Percentiles rank a stretch among this genome's conserved stretches.
Evolutionary conservation across 345 rosid species (phyloP).

Genomic region (Sisymbrium altissimum): DNA sequence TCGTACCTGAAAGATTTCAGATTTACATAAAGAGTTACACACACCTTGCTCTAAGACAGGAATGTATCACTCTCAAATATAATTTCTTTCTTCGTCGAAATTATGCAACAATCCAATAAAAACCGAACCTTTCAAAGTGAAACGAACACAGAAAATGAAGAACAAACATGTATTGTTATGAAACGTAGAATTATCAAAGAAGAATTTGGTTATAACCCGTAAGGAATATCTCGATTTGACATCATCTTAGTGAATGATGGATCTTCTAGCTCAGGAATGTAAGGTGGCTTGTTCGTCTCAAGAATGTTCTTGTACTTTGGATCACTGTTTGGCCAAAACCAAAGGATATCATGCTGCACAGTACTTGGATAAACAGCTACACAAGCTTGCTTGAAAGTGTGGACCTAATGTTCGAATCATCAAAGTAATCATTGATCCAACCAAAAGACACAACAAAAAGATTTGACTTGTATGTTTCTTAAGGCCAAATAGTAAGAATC

Average conservation of each 20-base stretch:
- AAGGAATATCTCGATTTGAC: constrained; percentile 77
- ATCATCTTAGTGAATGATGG: constrained; percentile 60
- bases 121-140: not conserved
- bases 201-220: constrained; percentile 45
- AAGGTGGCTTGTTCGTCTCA: constrained; percentile 64
- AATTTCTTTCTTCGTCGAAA: not conserved
- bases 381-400: constrained; percentile 73
- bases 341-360: constrained; percentile 72
- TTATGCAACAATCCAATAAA: not conserved
- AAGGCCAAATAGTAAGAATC: not conserved
- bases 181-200: not conserved
- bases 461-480: not conserved
- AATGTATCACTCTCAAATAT: not conserved
- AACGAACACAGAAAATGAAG: not conserved
- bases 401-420: constrained; percentile 44
- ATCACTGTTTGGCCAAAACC: constrained; percentile 93
- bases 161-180: not conserved
- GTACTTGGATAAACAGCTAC: constrained; percentile 68
- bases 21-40: not conserved
- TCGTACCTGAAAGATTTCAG: constrained; percentile 56
- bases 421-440: not conserved
- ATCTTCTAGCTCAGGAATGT: constrained; percentile 68
- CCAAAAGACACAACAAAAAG: not conserved
- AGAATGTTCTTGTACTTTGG: constrained; percentile 65
- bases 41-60: not conserved